Percentiles rank a stretch among this genome's conserved stretches.
These are phyloP conservation scores for Hypericum perforatum DNA, from an alignment of 345 rosid species.

Conservation along the genomic window DNA sequence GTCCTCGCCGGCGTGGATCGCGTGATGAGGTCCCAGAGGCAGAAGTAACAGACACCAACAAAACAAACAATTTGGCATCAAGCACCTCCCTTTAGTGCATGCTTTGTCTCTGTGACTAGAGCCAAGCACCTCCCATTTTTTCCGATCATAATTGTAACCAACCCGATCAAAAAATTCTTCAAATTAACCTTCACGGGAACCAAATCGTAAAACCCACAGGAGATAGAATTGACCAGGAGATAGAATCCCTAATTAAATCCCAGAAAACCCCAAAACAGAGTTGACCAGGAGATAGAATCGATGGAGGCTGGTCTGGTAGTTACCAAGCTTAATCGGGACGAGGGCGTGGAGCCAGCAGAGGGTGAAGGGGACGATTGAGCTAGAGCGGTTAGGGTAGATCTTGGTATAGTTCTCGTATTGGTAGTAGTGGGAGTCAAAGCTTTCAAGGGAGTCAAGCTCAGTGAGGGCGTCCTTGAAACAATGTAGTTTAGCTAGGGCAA, in stretches of 20 bases:
- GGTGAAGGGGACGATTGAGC: slow-evolving; percentile 94
- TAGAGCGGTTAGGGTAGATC: slow-evolving; percentile 48
- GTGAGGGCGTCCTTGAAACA: slow-evolving; percentile 61
- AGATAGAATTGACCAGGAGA: no score
- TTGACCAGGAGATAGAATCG: slow-evolving; percentile 61
- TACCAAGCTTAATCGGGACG: slow-evolving; percentile 50
- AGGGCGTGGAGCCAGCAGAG: slow-evolving; percentile 77
- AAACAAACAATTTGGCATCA: no score
- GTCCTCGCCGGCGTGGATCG: no score
- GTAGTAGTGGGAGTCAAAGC: slow-evolving; percentile 58
- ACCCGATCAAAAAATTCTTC: no score
- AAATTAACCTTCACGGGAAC: no score
- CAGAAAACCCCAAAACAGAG: slow-evolving; percentile 56
- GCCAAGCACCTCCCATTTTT: no score
- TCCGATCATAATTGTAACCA: no score
- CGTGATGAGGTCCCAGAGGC: no score
- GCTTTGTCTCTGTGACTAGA: no score
- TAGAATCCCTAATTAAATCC: slow-evolving; percentile 53
- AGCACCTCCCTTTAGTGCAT: no score
- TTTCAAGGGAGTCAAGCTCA: slow-evolving; percentile 79
- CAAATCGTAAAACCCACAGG: slow-evolving; percentile 37
- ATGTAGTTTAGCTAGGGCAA: slow-evolving; percentile 75
- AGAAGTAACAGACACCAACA: no score
- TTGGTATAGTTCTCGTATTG: slow-evolving; percentile 66
- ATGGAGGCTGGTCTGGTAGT: slow-evolving; percentile 59